Percentiles rank a stretch among this genome's conserved stretches.
Evolutionary conservation across 139 green algal genomes (phyloP).

Genomic region (Zygnema cylindricum): DNA sequence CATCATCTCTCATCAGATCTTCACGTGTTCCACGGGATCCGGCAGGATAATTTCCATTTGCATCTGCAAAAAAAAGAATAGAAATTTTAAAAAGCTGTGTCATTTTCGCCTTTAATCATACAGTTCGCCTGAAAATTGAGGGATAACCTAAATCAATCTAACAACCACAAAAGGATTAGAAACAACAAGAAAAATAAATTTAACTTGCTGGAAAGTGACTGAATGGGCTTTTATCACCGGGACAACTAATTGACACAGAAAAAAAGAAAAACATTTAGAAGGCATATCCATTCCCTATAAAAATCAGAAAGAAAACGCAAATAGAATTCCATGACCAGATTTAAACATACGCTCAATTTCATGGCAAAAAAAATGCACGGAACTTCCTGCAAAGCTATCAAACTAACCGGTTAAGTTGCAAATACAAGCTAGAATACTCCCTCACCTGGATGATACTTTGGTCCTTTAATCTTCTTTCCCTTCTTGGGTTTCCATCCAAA

Average conservation of each 20-base stretch:
- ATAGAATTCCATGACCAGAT: too few relatives aligned
- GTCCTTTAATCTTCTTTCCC: slow-evolving; percentile 28
- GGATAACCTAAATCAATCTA: not conserved
- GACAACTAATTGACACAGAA: not conserved
- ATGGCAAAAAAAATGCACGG: too few relatives aligned
- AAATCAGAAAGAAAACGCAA: too few relatives aligned
- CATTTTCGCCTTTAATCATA: too few relatives aligned
- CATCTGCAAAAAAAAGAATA: not conserved
- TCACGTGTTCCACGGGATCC: not conserved
- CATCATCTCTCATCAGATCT: not conserved
- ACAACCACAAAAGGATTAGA: not conserved
- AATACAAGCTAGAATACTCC: too few relatives aligned
- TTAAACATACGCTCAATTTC: too few relatives aligned
- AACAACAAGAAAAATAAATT: not conserved
- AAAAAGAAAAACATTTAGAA: too few relatives aligned
- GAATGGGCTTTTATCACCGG: not conserved
- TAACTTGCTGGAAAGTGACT: not conserved
- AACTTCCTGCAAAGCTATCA: too few relatives aligned
- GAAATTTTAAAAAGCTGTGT: not conserved
- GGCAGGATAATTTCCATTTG: not conserved
- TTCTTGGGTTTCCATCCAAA: slow-evolving; percentile 52
- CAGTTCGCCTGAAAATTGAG: too few relatives aligned
- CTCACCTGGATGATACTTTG: slow-evolving; percentile 9
- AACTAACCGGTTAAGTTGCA: too few relatives aligned
- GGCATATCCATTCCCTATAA: too few relatives aligned